A percentile compares a stretch with the other conserved stretches of the same genome.
Evolutionary conservation across 2,329 filamentous ascomycete species (phyloP).

Genomic region (Colletotrichum destructivum): DNA sequence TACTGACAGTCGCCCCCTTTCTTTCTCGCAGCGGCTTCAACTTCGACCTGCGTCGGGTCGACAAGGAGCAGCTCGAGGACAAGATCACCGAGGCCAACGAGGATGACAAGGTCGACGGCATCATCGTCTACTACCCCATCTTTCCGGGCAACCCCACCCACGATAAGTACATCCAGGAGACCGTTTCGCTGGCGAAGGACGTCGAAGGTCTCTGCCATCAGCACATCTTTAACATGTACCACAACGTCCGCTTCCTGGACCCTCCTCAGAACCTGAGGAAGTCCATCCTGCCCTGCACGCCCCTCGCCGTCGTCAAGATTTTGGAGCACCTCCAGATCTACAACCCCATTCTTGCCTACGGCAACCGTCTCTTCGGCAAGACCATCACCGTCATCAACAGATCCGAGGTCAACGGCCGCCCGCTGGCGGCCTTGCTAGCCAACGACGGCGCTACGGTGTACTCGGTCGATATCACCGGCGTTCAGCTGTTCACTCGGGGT

Average conservation of each 20-base stretch:
- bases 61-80: conserved; percentile 92
- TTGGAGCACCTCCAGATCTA: conserved; percentile 96
- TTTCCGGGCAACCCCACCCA: conserved; percentile 85
- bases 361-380: conserved; percentile 92
- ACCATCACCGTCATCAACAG: conserved; percentile 97
- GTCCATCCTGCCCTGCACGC: conserved; percentile 95
- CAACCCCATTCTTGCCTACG: conserved; percentile 93
- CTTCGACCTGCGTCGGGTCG: conserved; percentile 87
- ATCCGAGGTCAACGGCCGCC: conserved; percentile 94
- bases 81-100: conserved; percentile 88
- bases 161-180: conserved; percentile 96
- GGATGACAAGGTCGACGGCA: conserved; percentile 83
- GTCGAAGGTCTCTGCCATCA: conserved; percentile 95
- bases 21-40: conserved; percentile 79
- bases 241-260: conserved; percentile 96
- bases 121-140: conserved; percentile 99
- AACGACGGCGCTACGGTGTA: conserved; percentile 98
- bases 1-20: conserved; percentile 33
- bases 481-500: conserved; percentile 93
- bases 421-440: conserved; percentile 90
- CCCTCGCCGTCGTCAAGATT: conserved; percentile 96
- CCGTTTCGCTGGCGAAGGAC: conserved; percentile 90
- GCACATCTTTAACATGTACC: conserved; percentile 99
- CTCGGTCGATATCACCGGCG: conserved; percentile 91
- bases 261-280: conserved; percentile 83